Percentiles rank a stretch among this genome's conserved stretches.
Conservation (phyloP, 2,329 filamentous ascomycete species). For the Arachnomyces sp. region DNA sequence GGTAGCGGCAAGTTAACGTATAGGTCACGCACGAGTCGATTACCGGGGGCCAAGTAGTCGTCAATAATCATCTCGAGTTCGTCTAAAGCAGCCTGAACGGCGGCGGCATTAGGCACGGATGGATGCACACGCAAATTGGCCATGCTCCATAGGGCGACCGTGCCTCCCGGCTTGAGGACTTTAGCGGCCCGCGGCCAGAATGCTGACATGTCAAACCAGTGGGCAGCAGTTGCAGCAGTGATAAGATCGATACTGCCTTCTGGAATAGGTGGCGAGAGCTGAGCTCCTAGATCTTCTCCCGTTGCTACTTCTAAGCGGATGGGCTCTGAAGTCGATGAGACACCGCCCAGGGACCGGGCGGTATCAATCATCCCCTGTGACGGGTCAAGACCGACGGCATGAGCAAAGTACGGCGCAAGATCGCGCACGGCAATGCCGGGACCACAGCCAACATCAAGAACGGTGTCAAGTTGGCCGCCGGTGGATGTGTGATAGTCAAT, state of each 20-base stretch:
- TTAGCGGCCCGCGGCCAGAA: constrained; percentile 45
- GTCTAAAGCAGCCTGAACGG: constrained; percentile 37
- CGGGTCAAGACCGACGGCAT: constrained; percentile 46
- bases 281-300: constrained; percentile 39
- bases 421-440: constrained; percentile 44
- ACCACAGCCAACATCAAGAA: constrained; percentile 53
- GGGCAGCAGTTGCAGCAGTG: constrained; percentile 44
- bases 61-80: constrained; percentile 29
- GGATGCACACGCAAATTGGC: constrained; percentile 20
- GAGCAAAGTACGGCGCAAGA: constrained; percentile 41
- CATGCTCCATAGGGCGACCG: constrained; percentile 45
- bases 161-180: constrained; percentile 47
- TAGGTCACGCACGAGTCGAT: constrained; percentile 30
- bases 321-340: constrained; percentile 18
- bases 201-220: constrained; percentile 50
- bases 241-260: constrained; percentile 43
- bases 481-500: constrained; percentile 41
- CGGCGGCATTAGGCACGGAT: constrained; percentile 33
- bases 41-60: constrained; percentile 38
- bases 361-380: constrained; percentile 47
- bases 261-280: constrained; percentile 20
- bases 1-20: constrained; percentile 44
- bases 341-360: constrained; percentile 33
- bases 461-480: constrained; percentile 35
- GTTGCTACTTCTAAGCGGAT: constrained; percentile 38